Evolutionary conservation across 1,284 basidiomycete species (phyloP), one percentile per base, ranked within the genome.

Genomic region (Ganoderma lucidum): DNA sequence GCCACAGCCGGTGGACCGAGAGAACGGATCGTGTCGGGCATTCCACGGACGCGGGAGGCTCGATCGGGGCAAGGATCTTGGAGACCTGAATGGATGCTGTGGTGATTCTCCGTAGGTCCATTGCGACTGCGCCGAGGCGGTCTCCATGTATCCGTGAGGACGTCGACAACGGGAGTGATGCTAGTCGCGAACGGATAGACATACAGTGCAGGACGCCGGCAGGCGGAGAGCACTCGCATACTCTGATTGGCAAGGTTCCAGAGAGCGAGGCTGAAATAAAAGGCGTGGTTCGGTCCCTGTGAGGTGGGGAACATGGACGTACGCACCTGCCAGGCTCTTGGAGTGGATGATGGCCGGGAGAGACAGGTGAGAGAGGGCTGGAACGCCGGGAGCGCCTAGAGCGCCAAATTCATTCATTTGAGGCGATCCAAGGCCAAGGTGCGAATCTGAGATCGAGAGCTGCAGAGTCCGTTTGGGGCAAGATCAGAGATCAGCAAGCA

Each of bases 141-240:
- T 73, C 70, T 70, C 72, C 72, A 71, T 63, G 72, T 67, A 69
- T 68, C 70, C 64, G 65, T 64, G 67, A 66, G 63, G 62, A 53
- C 62, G 65, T 72, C 69, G 69, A 74, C 69, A 70, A 72, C 73
- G 66, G 67, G 30, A 59, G 59, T 72, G 73, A 74, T 72, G 73
- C 71, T 70, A 72, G 75, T 76, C 73, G 73, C 71, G 71, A 75
- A 71, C 71, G 71, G 61, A 56, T 63, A 63, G 66, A 73, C 65
- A 58, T 30, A 64, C 66, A 63, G 66, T 65, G 68, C 55, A 67
- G 51, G 56, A 65, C 65, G 67, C 65, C 69, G 56, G 64, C 64
- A 72, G 55, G 67, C 58, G 66, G 58, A 55, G 56, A 62, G 56
- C 64, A 66, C 65, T 48, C 39, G 28, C 5, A 12, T 55, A 42